Base-by-base conservation (phyloP, 139 green algal species). In the Diplosphaera chodatii region DNA sequence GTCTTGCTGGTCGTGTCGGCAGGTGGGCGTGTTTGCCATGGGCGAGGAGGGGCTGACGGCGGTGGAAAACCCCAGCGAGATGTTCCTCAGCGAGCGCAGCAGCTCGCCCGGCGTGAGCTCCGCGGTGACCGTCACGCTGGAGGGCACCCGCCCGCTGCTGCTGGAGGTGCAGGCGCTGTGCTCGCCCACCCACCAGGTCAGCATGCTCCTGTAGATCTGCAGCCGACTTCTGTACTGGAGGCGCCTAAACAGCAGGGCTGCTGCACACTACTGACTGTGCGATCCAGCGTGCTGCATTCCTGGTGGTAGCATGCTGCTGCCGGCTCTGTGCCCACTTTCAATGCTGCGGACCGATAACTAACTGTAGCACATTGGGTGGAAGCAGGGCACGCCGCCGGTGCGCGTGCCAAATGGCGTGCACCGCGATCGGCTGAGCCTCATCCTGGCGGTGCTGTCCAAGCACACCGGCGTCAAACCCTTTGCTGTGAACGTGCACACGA, bases 131-230 rank as follows among this genome's bases (percentile, higher is more conserved):
- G 88, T 95, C 15, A 74, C 82, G 21, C 64, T 96, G 66, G 85
- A 96, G 68, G 92, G 89, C 15, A 88, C 79, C 8, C 83, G 92
- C 10, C 89, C 92, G 1, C 64, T 97, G 64, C 79, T 97, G 67
- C 55, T 96, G 32, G 92, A 97, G 73, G 80, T 97, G 1, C 92
- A 97, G 75, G 92, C 91, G 33, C 82, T 96, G n/a, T 90, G 84
- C 73, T 81, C 76, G 3, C 66, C 68, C 10, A 48, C 74, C 20
- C 69, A 70, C 0, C 64, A 78, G 40, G 74, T 55, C 30, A 23
- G 30, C 18, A 16, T 20, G 21, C 55, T 30, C 15, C 59, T 10
- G 4, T 33, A n/a, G 32, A 33, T 32, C 25, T 59, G 37, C 10
- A 10, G 37, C 37, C 10, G 37, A 48, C 10, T 48, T 48, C 37